These are phyloP conservation scores for Trypanosoma melophagium DNA, from an alignment of 208 protist species.

Conservation along the genomic window DNA sequence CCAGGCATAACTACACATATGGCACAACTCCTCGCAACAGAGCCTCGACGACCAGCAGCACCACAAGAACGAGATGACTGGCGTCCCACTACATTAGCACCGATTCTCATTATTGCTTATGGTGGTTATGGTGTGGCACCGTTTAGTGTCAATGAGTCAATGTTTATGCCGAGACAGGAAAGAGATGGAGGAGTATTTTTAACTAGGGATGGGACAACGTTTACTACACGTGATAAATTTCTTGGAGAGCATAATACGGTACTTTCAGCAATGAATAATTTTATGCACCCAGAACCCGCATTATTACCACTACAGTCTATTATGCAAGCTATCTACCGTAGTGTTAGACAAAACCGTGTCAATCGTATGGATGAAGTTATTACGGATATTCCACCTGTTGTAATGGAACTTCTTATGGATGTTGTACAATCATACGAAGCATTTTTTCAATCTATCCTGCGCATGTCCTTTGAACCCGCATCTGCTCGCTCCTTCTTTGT, in stretches of 20 bases:
- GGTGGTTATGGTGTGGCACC: conserved; percentile 51
- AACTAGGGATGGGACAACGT: neutral
- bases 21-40: too few species aligned
- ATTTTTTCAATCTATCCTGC: conserved; percentile 34
- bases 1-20: too few species aligned
- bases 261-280: conserved; percentile 24
- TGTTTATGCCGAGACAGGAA: neutral
- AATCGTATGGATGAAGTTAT: conserved; percentile 28
- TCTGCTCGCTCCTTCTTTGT: conserved; percentile 34
- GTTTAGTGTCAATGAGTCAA: conserved; percentile 27
- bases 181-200: neutral
- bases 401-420: conserved; percentile 44
- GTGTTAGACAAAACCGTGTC: conserved; percentile 25
- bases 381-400: conserved; percentile 24
- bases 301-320: conserved; percentile 41
- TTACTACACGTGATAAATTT: neutral
- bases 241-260: neutral
- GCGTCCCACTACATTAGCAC: conserved; percentile 31
- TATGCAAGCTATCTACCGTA: conserved; percentile 30
- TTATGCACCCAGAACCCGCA: conserved; percentile 35
- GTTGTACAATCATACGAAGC: conserved; percentile 33
- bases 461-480: conserved; percentile 11
- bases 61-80: conserved; percentile 1
- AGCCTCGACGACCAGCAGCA: neutral
- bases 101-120: conserved; percentile 37